Conservation (phyloP, 352 stramenopile genomes). For the Thalassiosira exigua region DNA sequence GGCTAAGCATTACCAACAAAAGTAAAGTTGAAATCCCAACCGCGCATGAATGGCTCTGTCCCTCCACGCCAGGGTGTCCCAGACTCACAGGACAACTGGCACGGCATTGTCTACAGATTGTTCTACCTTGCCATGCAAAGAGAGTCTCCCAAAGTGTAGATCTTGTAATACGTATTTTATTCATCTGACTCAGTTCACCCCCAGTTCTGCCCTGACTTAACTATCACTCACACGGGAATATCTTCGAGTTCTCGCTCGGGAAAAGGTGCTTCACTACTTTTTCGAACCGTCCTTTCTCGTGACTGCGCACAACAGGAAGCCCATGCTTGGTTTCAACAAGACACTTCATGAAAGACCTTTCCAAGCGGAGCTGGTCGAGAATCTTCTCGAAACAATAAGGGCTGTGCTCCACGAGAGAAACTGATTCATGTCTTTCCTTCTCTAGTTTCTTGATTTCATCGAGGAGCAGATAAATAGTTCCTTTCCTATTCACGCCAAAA, state of each 20-base stretch:
- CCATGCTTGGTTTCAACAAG: conserved; percentile 1
- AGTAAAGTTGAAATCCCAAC: too few relatives aligned
- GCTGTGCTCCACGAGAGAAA: conserved; percentile 30
- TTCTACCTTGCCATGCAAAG: too few relatives aligned
- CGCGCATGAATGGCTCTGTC: too few relatives aligned
- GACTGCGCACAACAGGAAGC: background rate
- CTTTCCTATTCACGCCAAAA: conserved; percentile 30
- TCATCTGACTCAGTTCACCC: too few relatives aligned
- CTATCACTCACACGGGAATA: too few relatives aligned
- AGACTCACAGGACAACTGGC: too few relatives aligned
- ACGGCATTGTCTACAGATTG: too few relatives aligned
- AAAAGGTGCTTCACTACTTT: conserved; percentile 2
- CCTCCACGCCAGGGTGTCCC: too few relatives aligned
- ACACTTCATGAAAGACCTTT: conserved; percentile 9
- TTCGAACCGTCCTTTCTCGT: conserved; percentile 5
- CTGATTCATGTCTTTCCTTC: background rate
- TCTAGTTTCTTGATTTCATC: conserved; percentile 37
- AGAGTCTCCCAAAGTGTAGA: too few relatives aligned
- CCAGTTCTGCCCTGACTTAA: too few relatives aligned
- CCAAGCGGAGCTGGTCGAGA: conserved; percentile 29
- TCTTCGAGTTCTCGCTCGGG: background rate
- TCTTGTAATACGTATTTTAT: too few relatives aligned
- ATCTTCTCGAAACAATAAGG: conserved; percentile 38
- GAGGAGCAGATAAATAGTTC: conserved; percentile 22
- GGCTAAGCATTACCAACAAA: too few relatives aligned